Conservation (phyloP, 2,329 filamentous ascomycete genomes). For the Xylariaceae sp. region DNA sequence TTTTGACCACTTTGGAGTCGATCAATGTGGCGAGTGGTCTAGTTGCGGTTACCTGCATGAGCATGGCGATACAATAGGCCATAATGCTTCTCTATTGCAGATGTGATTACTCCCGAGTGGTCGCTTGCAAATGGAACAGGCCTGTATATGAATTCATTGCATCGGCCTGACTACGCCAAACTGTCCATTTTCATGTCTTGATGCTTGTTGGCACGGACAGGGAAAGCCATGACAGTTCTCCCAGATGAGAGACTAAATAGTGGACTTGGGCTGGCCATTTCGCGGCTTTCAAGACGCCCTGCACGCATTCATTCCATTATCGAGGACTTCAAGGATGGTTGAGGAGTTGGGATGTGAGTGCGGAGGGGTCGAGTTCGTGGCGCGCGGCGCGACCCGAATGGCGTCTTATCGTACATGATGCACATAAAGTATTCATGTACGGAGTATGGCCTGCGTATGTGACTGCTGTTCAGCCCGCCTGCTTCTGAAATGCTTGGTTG, state of each 20-base stretch:
- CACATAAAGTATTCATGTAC: not conserved
- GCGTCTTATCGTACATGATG: not conserved
- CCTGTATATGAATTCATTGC: not conserved
- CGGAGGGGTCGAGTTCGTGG: not conserved
- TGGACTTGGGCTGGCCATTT: no score
- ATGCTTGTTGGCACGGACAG: no score
- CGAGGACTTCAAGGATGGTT: not conserved
- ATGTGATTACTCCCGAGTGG: not conserved
- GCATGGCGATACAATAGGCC: slow-evolving; percentile 2
- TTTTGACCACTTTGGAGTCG: not conserved
- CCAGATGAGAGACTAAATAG: no score
- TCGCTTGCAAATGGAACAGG: not conserved
- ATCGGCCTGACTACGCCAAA: not conserved
- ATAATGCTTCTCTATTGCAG: not conserved
- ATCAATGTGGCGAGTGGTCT: slow-evolving; percentile 4
- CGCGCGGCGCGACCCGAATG: not conserved
- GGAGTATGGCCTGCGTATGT: not conserved
- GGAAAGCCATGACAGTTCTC: no score
- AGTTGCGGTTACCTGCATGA: slow-evolving; percentile 12
- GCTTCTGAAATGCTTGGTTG: not conserved
- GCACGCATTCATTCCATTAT: no score
- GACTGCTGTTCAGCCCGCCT: not conserved
- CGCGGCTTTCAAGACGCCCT: no score
- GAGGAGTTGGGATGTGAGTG: not conserved
- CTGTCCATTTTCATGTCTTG: no score